These are phyloP conservation scores for Azolla pinnata DNA, from an alignment of 75 land plant genomes.

Conservation along the genomic window DNA sequence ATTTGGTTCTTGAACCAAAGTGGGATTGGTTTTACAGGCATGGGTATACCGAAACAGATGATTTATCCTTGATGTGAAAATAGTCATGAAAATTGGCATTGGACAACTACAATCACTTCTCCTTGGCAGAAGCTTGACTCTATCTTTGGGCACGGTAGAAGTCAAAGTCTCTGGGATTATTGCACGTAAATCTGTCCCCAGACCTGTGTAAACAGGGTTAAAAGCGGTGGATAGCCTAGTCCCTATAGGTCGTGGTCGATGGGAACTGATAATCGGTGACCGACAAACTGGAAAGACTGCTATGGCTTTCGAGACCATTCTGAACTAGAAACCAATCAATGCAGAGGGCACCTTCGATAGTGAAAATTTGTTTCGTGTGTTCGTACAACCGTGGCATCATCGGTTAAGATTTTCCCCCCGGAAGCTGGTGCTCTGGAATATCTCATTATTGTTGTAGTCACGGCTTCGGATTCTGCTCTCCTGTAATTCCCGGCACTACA, in stretches of 20 bases:
- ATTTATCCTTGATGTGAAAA: too few relatives aligned
- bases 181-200: slow-evolving; percentile 9
- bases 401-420: slow-evolving; percentile 7
- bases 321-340: slow-evolving; percentile 12
- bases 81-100: too few relatives aligned
- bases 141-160: too few relatives aligned
- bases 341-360: neutral
- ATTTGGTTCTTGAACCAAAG: too few relatives aligned
- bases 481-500: slow-evolving; percentile 21
- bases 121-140: too few relatives aligned
- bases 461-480: slow-evolving; percentile 13
- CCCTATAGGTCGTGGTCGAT: slow-evolving; percentile 28
- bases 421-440: slow-evolving; percentile 8
- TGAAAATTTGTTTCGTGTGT: neutral
- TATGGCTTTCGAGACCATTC: slow-evolving; percentile 16
- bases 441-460: slow-evolving; percentile 11
- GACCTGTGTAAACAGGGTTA: slow-evolving; percentile 13
- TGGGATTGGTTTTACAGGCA: too few relatives aligned
- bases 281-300: slow-evolving; percentile 15
- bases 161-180: slow-evolving; percentile 9
- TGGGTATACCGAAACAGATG: too few relatives aligned
- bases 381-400: slow-evolving; percentile 14
- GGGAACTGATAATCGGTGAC: slow-evolving; percentile 24
- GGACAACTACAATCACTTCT: too few relatives aligned
- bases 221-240: slow-evolving; percentile 20